phyloP scores from a whole-genome alignment of 495 filamentous ascomycete genomes.

The Aspergillus diversus region DNA sequence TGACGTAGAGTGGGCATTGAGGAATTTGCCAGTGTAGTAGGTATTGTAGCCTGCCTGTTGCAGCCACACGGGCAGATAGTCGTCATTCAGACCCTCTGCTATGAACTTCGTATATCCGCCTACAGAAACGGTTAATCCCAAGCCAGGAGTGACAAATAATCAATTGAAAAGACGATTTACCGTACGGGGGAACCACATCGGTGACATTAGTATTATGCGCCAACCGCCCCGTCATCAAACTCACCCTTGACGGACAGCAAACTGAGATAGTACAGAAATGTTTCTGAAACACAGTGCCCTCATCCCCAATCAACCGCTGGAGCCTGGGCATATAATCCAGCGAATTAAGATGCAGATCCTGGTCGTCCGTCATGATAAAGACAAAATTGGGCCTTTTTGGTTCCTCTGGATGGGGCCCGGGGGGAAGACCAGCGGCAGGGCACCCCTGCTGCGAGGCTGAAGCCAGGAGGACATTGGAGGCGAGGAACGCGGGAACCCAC shows the following conservation, averaged over 20 bases:
- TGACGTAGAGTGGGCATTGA: conserved; percentile 56
- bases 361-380: conserved; percentile 62
- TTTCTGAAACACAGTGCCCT: conserved; percentile 50
- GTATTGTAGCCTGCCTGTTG: conserved; percentile 64
- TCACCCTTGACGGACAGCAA: conserved; percentile 62
- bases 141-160: too few species aligned
- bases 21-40: conserved; percentile 67
- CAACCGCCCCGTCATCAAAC: conserved; percentile 59
- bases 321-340: conserved; percentile 55
- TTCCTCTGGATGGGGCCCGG: neutral
- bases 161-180: conserved; percentile 35
- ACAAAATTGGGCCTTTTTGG: conserved; percentile 53
- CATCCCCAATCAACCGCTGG: conserved; percentile 45
- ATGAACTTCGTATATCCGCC: conserved; percentile 68
- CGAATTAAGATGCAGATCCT: conserved; percentile 57
- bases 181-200: conserved; percentile 59
- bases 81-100: conserved; percentile 56
- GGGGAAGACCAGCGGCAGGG: neutral
- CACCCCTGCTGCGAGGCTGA: neutral
- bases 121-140: conserved; percentile 18
- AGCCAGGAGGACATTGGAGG: neutral
- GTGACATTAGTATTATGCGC: conserved; percentile 72
- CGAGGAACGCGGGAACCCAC: neutral
- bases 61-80: conserved; percentile 65
- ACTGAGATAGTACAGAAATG: conserved; percentile 61